Evolutionary conservation across 2,329 filamentous ascomycete genomes (phyloP), one percentile per base, ranked within the genome.

Genomic region (Phoma sp.): DNA sequence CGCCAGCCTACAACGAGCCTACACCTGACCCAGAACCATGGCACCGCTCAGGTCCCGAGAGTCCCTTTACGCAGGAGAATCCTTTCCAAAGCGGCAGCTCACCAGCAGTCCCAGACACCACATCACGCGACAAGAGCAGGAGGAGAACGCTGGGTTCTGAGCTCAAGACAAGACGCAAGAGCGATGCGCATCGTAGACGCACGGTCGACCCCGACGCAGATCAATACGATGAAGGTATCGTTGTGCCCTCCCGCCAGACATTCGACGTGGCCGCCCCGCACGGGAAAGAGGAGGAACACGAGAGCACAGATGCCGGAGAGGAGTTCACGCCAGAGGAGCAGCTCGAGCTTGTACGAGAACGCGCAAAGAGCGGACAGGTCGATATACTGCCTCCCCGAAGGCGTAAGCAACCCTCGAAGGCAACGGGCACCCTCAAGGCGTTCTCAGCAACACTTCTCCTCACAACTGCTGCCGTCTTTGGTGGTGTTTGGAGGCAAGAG

Each of bases 271-370:
- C 85, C 1, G 69, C 84, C 38, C 74, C 80, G 35, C 77, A 79
- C 44, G 41, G 76, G 24, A 74, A 74, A 40, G 74, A 80, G 17
- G 57, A 63, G 15, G 57, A 63, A 9, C 35, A 43, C 2, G 77
- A 80, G 46, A 68, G 77, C 12, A 72, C 91, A 6, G 88, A 92
- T 57, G 82, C 88, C 0, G 91, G 90, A 3, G 95, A 98, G 74
- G 95, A 99, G 69, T 99, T 98, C 63, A 96, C 93, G 0, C 91
- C 93, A 0, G 92, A 97, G 60, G 94, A 91, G 70, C 90, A 75
- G 61, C 78, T 96, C 12, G 92, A 92, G 60, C 78, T 96, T 40
- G 85, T 88, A n/a, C 82, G 83, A 46, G 89, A 93, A 61, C 84
- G 88, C 45, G 84, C 83, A 4, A 78, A 78, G 51, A 79, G 82